Evolutionary conservation across 805 yeast genomes (phyloP).

Genomic region (Ogataea paradorogensis): DNA sequence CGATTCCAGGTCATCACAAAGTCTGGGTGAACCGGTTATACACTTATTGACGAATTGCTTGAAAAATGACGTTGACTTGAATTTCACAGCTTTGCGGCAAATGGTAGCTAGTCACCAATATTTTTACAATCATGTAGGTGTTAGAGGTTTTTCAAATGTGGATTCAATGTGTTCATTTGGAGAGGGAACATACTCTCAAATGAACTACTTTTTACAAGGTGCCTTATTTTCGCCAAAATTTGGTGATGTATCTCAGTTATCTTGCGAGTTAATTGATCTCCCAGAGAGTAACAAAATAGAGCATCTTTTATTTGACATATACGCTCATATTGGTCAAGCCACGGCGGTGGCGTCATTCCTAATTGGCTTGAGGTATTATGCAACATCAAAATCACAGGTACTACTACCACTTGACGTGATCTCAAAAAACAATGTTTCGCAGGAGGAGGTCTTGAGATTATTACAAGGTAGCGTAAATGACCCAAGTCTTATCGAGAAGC

Average conservation of each 20-base stretch:
- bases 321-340: conserved; percentile 84
- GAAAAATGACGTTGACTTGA: conserved; percentile 47
- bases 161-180: conserved; percentile 72
- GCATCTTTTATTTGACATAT: conserved; percentile 49
- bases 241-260: conserved; percentile 45
- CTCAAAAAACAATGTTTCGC: conserved; percentile 52
- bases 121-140: conserved; percentile 46
- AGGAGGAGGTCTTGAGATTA: conserved; percentile 56
- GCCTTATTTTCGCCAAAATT: conserved; percentile 53
- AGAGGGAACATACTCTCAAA: conserved; percentile 74
- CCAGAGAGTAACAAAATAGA: conserved; percentile 31
- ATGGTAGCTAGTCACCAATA: conserved; percentile 57
- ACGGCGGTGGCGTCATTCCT: conserved; percentile 65
- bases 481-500: conserved; percentile 25
- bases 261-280: conserved; percentile 45
- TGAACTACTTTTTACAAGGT: conserved; percentile 64
- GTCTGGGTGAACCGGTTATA: conserved; percentile 58
- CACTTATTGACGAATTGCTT: conserved; percentile 54
- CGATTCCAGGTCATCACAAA: not conserved
- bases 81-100: conserved; percentile 53
- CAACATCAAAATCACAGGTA: conserved; percentile 46
- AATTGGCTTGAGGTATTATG: conserved; percentile 57
- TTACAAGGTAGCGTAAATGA: conserved; percentile 38
- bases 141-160: conserved; percentile 39
- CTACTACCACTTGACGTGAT: conserved; percentile 63